Percentiles rank a stretch among this genome's conserved stretches.
Evolutionary conservation across 768 basidiomycete species (phyloP).

Genomic region (Suillus clintonianus): DNA sequence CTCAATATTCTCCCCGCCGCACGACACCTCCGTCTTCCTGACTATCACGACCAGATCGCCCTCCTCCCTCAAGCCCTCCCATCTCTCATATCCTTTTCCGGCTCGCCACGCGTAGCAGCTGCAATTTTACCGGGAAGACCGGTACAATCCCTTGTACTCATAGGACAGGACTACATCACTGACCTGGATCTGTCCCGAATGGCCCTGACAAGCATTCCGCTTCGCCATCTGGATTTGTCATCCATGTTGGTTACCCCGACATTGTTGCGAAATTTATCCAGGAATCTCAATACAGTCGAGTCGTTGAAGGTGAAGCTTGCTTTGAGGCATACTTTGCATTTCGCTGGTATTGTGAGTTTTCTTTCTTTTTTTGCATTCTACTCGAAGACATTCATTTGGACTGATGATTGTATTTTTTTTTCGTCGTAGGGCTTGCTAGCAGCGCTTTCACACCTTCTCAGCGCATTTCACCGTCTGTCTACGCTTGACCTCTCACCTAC

Average conservation of each 20-base stretch:
- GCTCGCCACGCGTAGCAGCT: conserved; percentile 59
- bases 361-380: conserved; percentile 6
- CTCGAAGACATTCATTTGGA: not conserved
- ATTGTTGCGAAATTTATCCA: conserved; percentile 57
- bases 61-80: conserved; percentile 49
- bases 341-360: conserved; percentile 63
- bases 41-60: conserved; percentile 43
- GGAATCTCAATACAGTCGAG: conserved; percentile 50
- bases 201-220: conserved; percentile 46
- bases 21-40: conserved; percentile 48
- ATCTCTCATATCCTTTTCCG: conserved; percentile 55
- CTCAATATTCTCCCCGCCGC: conserved; percentile 43
- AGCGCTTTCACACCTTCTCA: conserved; percentile 59
- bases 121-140: conserved; percentile 62
- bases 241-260: conserved; percentile 59
- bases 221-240: conserved; percentile 59
- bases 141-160: conserved; percentile 54
- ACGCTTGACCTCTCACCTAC: conserved; percentile 66
- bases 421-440: conserved; percentile 52
- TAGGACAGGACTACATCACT: conserved; percentile 58
- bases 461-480: conserved; percentile 48
- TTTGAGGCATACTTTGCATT: conserved; percentile 65
- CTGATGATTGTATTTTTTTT: conserved; percentile 3
- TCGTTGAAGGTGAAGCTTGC: conserved; percentile 58
- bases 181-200: conserved; percentile 53